Percentiles rank a stretch among this genome's conserved stretches.
These are phyloP conservation scores for Brassica juncea DNA, from an alignment of 345 rosid species.

Conservation along the genomic window DNA sequence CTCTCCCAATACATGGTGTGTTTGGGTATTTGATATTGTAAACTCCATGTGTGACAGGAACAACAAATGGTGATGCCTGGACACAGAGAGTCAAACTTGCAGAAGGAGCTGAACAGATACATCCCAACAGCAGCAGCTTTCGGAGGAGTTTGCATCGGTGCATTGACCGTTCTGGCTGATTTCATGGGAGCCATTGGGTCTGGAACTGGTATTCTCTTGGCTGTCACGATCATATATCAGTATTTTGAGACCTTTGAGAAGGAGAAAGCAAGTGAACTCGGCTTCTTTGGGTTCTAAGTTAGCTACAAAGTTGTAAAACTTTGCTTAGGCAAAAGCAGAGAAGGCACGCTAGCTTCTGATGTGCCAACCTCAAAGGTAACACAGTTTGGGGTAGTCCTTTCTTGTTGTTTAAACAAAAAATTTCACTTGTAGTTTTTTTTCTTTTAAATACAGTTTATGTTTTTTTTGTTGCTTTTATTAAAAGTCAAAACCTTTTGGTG, in stretches of 20 bases:
- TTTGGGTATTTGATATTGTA: neutral
- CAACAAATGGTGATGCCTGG: slow-evolving; percentile 99
- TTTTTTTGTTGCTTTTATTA: slow-evolving; percentile 3
- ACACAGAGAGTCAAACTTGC: slow-evolving; percentile 84
- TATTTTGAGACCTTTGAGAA: slow-evolving; percentile 92
- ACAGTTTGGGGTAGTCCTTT: slow-evolving; percentile 31
- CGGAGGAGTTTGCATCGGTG: slow-evolving; percentile 86
- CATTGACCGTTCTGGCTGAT: slow-evolving; percentile 78
- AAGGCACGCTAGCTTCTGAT: slow-evolving; percentile 14
- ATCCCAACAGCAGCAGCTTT: slow-evolving; percentile 95
- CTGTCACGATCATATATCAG: slow-evolving; percentile 83
- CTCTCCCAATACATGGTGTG: neutral
- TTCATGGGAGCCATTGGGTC: slow-evolving; percentile 95
- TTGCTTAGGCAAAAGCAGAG: slow-evolving; percentile 24
- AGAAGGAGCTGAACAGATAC: slow-evolving; percentile 80
- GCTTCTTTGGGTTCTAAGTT: slow-evolving; percentile 75
- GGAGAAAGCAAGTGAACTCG: slow-evolving; percentile 87
- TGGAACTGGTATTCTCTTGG: slow-evolving; percentile 81
- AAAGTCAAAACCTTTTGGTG: slow-evolving; percentile 11
- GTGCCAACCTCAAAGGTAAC: slow-evolving; percentile 25
- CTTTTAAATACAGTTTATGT: slow-evolving; percentile 3
- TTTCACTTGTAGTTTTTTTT: slow-evolving; percentile 17
- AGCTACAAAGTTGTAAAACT: slow-evolving; percentile 12
- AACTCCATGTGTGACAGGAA: slow-evolving; percentile 48
- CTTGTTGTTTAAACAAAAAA: slow-evolving; percentile 19